A percentile compares a stretch with the other conserved stretches of the same genome.
Conservation (phyloP, 768 basidiomycete genomes). For the Boletellus ananas region DNA sequence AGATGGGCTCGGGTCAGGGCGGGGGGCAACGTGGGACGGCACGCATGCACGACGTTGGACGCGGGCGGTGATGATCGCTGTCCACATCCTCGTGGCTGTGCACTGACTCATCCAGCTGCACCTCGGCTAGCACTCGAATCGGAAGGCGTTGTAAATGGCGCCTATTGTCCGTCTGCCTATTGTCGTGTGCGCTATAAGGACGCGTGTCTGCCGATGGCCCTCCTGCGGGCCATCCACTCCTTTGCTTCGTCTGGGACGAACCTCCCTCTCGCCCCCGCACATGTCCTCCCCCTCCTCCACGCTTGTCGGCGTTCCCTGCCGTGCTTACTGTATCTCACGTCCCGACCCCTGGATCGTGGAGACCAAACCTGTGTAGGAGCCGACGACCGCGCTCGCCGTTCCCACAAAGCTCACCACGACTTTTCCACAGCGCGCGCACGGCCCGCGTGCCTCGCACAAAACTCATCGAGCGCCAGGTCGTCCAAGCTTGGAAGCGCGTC, state of each 20-base stretch:
- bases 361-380: conserved; percentile 22
- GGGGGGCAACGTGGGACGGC: conserved; percentile 6
- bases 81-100: not conserved
- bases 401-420: not conserved
- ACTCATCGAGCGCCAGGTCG: conserved; percentile 53
- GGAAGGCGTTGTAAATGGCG: conserved; percentile 20
- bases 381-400: not conserved
- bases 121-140: no score
- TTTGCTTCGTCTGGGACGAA: conserved; percentile 28
- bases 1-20: not conserved
- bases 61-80: not conserved
- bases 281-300: conserved; percentile 8
- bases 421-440: conserved; percentile 14
- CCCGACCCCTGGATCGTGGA: conserved; percentile 28
- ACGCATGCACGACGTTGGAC: conserved; percentile 12
- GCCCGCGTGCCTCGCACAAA: conserved; percentile 38
- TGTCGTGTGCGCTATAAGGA: conserved; percentile 23
- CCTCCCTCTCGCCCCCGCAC: not conserved
- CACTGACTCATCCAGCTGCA: not conserved
- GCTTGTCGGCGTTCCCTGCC: conserved; percentile 6
- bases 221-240: conserved; percentile 21
- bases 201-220: not conserved
- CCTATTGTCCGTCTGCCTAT: conserved; percentile 20
- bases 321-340: conserved; percentile 11
- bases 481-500: conserved; percentile 59